Evolutionary conservation across 345 rosid species (phyloP).

Genomic region (Acer yangbiense): DNA sequence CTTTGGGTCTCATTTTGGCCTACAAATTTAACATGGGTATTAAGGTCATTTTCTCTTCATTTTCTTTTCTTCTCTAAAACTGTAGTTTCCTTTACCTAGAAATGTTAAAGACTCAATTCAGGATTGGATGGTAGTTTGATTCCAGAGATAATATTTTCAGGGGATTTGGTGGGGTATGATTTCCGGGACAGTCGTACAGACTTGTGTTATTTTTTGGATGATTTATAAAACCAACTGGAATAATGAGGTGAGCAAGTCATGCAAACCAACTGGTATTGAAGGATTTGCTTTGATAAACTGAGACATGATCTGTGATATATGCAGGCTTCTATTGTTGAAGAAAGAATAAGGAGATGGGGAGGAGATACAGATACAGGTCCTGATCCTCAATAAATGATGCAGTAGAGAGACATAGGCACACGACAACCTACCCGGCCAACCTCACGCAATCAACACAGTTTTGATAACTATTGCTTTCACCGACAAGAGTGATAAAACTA

Average conservation of each 20-base stretch:
- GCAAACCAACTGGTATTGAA: not conserved
- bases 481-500: too few species aligned
- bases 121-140: not conserved
- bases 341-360: constrained; percentile 68
- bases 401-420: not conserved
- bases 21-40: constrained; percentile 52
- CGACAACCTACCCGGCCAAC: too few species aligned
- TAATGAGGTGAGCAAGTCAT: constrained; percentile 44
- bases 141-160: constrained; percentile 28
- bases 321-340: constrained; percentile 73
- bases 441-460: too few species aligned
- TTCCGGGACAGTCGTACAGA: constrained; percentile 61
- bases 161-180: constrained; percentile 86
- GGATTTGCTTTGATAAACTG: too few species aligned
- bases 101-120: not conserved
- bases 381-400: constrained; percentile 9
- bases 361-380: constrained; percentile 28
- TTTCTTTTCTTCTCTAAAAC: not conserved
- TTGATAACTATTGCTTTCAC: too few species aligned
- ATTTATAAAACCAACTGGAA: constrained; percentile 70
- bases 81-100: not conserved
- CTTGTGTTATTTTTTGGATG: constrained; percentile 54
- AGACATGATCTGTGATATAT: constrained; percentile 1
- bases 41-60: constrained; percentile 32
- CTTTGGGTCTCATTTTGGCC: constrained; percentile 60